These are phyloP conservation scores for Piloderma croceum DNA, from an alignment of 768 basidiomycete genomes.

Conservation along the genomic window DNA sequence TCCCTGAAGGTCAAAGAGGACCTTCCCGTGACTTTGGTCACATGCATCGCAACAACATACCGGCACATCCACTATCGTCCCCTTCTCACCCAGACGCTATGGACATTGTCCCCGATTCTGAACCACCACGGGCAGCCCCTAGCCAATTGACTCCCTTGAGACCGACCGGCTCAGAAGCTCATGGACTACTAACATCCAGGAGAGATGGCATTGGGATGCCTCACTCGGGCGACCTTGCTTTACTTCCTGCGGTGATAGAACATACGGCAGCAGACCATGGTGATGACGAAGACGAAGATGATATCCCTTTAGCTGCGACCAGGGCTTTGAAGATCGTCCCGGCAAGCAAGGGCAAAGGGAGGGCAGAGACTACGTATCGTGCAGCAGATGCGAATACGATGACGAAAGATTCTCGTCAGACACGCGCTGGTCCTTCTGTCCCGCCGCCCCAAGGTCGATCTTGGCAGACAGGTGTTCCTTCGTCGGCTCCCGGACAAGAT, in stretches of 20 bases:
- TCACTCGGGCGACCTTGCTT: slow-evolving; percentile 22
- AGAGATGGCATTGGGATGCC: slow-evolving; percentile 26
- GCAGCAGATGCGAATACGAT: slow-evolving; percentile 6
- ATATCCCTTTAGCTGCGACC: slow-evolving; percentile 39
- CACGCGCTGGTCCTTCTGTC: not conserved
- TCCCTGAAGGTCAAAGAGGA: slow-evolving; percentile 3
- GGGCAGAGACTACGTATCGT: slow-evolving; percentile 11
- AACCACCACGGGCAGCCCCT: slow-evolving; percentile 34
- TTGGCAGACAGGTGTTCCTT: too few relatives aligned
- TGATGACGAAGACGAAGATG: slow-evolving; percentile 20
- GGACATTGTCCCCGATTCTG: slow-evolving; percentile 62
- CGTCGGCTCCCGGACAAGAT: too few relatives aligned
- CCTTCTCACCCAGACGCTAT: slow-evolving; percentile 32
- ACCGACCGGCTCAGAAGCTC: not conserved
- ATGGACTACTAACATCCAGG: slow-evolving; percentile 9
- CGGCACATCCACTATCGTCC: too few relatives aligned
- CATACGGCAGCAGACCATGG: slow-evolving; percentile 14
- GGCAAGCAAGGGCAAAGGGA: slow-evolving; percentile 17
- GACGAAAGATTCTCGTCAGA: slow-evolving; percentile 1
- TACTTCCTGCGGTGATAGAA: too few relatives aligned
- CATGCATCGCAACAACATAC: slow-evolving; percentile 8
- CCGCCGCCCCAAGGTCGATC: slow-evolving; percentile 3
- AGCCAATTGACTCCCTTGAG: not conserved
- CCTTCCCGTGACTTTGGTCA: too few relatives aligned
- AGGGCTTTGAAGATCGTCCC: slow-evolving; percentile 8